Base-by-base conservation (phyloP, 352 stramenopile species). In the Globisporangium cystogenes region DNA sequence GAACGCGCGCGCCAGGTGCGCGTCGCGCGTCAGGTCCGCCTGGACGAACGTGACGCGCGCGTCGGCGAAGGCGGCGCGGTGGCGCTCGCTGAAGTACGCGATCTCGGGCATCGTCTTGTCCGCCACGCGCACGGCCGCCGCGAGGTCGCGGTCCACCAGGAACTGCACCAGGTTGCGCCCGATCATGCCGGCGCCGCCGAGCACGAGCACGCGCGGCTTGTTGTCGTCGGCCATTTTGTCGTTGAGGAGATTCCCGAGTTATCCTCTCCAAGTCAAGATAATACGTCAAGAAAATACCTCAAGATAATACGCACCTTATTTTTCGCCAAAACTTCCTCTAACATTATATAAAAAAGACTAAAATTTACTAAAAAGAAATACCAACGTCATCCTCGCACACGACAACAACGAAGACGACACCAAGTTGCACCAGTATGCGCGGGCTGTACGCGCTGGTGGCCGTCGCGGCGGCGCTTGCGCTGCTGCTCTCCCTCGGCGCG, bases 31-130 rank as follows among this genome's bases (percentile, higher is more conserved):
- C 26, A 95, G 53, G 58, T 95, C 85, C 0, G 81, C 82, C 53
- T 95, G 85, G 11, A 92, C 77, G 44, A 90, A 95, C 33, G 72
- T 74, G 39, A 95, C 85, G 26, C 80, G 75, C 20, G 64, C 47
- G 50, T 90, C 77, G 2, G 65, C 66, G 44, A 95, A 93, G 16
- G 80, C 81, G 14, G 72, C 63, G 52, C 86, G 87, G 70, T 92
- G 75, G 41, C 54, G 51, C 16, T 69, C 53, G 39, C 74, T 86
- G 51, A 94, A 92, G 70, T 95, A 95, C 33, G 85, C 86, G 64
- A 93, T 95, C 65, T 88, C 82, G 40, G 81, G 78, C 75, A 92
- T 87, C 20, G 82, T 87, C 66, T 95, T 95, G 69, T 95, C 85
- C 33, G 79, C 81, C 51, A 95, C 80, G 43, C 82, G 81, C 51